Conservation (phyloP, 495 filamentous ascomycete genomes). For the Amorphotheca resinae region DNA sequence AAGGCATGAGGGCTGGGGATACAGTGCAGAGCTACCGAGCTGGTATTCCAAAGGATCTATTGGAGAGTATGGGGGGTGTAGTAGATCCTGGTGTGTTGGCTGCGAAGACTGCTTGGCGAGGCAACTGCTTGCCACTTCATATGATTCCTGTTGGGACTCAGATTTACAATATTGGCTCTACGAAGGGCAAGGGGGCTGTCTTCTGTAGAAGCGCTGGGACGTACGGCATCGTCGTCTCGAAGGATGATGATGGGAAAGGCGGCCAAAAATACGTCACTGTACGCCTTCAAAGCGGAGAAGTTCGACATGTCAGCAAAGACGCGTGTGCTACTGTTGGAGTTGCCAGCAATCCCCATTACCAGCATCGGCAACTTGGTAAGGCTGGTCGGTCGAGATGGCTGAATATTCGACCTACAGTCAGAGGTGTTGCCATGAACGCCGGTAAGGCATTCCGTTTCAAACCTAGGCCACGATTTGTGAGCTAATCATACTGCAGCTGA, state of each 20-base stretch:
- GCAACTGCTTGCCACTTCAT: conserved; percentile 87
- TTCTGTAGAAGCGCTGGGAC: conserved; percentile 92
- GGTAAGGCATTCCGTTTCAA: conserved; percentile 32
- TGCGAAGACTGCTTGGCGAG: conserved; percentile 83
- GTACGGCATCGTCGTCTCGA: conserved; percentile 72
- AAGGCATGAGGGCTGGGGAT: conserved; percentile 87
- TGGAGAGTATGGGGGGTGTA: conserved; percentile 80
- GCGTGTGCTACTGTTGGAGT: conserved; percentile 90
- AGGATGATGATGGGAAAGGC: conserved; percentile 47
- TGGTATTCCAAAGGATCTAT: conserved; percentile 72
- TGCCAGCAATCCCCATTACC: conserved; percentile 83
- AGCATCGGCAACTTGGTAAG: conserved; percentile 85
- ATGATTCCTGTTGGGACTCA: conserved; percentile 86
- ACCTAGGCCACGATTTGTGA: not conserved
- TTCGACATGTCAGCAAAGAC: conserved; percentile 75
- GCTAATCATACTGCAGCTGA: conserved; percentile 36
- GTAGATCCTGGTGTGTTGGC: conserved; percentile 91
- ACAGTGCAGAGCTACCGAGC: conserved; percentile 78
- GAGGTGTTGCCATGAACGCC: conserved; percentile 97
- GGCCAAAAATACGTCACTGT: conserved; percentile 54
- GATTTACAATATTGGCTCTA: conserved; percentile 82
- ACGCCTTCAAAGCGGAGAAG: conserved; percentile 81
- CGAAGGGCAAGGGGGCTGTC: conserved; percentile 58
- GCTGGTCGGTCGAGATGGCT: conserved; percentile 86
- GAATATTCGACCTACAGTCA: conserved; percentile 84